Conservation (phyloP, 2,329 filamentous ascomycete genomes). For the Talaromyces verruculosus region DNA sequence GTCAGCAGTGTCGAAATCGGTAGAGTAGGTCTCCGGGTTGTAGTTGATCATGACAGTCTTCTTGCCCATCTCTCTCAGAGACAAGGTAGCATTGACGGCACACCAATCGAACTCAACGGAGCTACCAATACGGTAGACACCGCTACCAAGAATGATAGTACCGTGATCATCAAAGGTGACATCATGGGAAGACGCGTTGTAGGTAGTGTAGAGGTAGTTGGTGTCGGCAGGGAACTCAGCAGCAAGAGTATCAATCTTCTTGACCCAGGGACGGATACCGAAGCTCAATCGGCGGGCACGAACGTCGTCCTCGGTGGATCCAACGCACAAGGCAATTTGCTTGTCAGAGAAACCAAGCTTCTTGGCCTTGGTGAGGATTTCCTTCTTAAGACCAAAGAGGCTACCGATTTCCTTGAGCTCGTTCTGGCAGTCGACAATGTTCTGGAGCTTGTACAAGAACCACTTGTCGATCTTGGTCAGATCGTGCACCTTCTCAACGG, state of each 20-base stretch:
- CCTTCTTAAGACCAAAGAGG: conserved; percentile 81
- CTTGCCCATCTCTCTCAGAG: conserved; percentile 81
- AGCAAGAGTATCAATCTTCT: conserved; percentile 96
- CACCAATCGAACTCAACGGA: conserved; percentile 99
- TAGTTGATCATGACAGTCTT: conserved; percentile 98
- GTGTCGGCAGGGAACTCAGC: conserved; percentile 94
- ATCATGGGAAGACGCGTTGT: conserved; percentile 93
- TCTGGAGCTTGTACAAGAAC: conserved; percentile 98
- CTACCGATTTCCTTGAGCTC: conserved; percentile 82
- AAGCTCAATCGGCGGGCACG: conserved; percentile 81
- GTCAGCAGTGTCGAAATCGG: conserved; percentile 87
- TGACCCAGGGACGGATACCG: conserved; percentile 91
- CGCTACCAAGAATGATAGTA: conserved; percentile 83
- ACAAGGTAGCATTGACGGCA: conserved; percentile 83
- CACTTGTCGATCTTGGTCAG: conserved; percentile 99
- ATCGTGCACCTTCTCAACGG: conserved; percentile 86
- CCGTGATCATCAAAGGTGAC: conserved; percentile 92
- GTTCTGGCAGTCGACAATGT: conserved; percentile 86
- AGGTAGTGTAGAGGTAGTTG: conserved; percentile 96
- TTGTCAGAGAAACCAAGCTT: conserved; percentile 96
- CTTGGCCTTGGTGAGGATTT: conserved; percentile 87
- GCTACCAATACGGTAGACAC: conserved; percentile 95
- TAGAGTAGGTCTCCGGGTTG: conserved; percentile 77
- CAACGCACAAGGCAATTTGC: conserved; percentile 86
- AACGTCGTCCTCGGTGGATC: conserved; percentile 84